Percentiles rank a stretch among this genome's conserved stretches.
Evolutionary conservation across 768 basidiomycete genomes (phyloP).

Genomic region (Mycena belliarum): DNA sequence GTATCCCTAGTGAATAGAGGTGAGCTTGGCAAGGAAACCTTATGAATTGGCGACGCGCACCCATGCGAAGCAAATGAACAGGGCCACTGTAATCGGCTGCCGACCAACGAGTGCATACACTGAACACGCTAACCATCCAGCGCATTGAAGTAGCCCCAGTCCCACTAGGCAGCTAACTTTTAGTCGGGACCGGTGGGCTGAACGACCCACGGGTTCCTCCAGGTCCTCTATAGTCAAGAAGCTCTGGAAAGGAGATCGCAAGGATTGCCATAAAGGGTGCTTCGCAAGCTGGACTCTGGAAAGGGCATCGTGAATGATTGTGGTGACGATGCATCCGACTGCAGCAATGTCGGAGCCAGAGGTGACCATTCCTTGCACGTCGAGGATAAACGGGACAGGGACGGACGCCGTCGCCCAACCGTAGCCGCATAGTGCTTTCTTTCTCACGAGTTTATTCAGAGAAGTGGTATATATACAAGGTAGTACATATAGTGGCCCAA

Average conservation of each 20-base stretch:
- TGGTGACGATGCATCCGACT: slow-evolving; percentile 27
- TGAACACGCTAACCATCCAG: slow-evolving; percentile 46
- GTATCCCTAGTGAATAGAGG: slow-evolving; percentile 38
- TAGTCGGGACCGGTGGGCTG: slow-evolving; percentile 26
- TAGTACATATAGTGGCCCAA: not conserved
- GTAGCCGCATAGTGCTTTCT: too few relatives aligned
- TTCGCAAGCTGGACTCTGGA: slow-evolving; percentile 30
- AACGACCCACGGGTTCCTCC: slow-evolving; percentile 37
- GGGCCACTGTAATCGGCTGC: slow-evolving; percentile 25
- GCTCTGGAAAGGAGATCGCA: slow-evolving; percentile 48
- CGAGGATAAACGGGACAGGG: not conserved
- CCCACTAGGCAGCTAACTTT: slow-evolving; percentile 36
- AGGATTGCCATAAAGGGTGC: slow-evolving; percentile 20
- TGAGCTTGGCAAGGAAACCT: slow-evolving; percentile 1
- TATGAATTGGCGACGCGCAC: slow-evolving; percentile 38
- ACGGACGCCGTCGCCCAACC: too few relatives aligned
- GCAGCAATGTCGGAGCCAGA: not conserved
- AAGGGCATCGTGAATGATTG: slow-evolving; percentile 32
- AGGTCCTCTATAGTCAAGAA: slow-evolving; percentile 56
- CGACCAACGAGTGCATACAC: slow-evolving; percentile 35
- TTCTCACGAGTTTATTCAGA: too few relatives aligned
- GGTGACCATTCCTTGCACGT: not conserved
- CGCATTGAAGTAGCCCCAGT: slow-evolving; percentile 39
- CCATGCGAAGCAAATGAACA: slow-evolving; percentile 47
- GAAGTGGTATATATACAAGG: not conserved